phyloP scores from a whole-genome alignment of 805 yeast genomes.

The Jamesozyma gamospora region DNA sequence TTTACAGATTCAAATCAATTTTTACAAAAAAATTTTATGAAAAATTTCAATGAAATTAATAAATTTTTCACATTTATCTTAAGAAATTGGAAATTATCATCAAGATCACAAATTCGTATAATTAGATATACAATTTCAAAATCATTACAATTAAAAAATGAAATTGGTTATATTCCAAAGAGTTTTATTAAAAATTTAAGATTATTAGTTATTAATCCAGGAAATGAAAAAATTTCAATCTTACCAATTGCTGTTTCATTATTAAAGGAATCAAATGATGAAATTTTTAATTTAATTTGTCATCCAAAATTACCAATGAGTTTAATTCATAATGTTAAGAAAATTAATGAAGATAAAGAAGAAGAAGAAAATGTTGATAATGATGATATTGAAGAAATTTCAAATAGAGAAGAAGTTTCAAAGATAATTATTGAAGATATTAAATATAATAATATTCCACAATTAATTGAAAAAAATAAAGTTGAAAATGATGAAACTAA shows the following conservation, averaged over 20 bases:
- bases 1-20: slow-evolving; percentile 57
- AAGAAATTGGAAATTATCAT: slow-evolving; percentile 42
- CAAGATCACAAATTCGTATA: slow-evolving; percentile 55
- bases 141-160: slow-evolving; percentile 26
- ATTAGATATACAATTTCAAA: slow-evolving; percentile 35
- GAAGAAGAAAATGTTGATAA: slow-evolving; percentile 3
- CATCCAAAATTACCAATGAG: slow-evolving; percentile 68
- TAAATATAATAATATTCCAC: neutral
- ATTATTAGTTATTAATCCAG: slow-evolving; percentile 59
- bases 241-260: slow-evolving; percentile 59
- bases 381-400: neutral
- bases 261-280: slow-evolving; percentile 37
- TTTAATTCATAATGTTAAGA: slow-evolving; percentile 20
- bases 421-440: neutral
- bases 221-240: slow-evolving; percentile 48
- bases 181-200: slow-evolving; percentile 36
- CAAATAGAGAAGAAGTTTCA: neutral
- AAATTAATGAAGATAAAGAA: slow-evolving; percentile 6
- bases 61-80: slow-evolving; percentile 42
- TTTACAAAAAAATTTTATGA: slow-evolving; percentile 31
- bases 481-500: slow-evolving; percentile 5
- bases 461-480: neutral
- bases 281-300: slow-evolving; percentile 46
- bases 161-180: slow-evolving; percentile 22
- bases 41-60: slow-evolving; percentile 26